phyloP scores from a whole-genome alignment of 164 flowering plant genomes.

The Piper betle region DNA sequence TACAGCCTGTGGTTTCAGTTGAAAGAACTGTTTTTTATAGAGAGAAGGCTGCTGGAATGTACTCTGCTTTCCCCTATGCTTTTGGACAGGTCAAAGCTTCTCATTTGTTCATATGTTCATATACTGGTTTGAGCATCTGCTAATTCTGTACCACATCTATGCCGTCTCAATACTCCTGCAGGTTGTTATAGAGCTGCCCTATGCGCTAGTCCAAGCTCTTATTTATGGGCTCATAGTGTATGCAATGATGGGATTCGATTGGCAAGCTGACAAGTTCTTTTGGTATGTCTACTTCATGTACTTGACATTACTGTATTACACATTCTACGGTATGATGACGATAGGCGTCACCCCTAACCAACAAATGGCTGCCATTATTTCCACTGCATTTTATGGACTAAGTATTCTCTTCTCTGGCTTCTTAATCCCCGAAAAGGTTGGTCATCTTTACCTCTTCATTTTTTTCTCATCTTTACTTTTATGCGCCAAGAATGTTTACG shows the following conservation, averaged over 20 bases:
- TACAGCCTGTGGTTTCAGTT: constrained; percentile 90
- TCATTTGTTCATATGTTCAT: too few species aligned
- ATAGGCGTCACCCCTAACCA: constrained; percentile 29
- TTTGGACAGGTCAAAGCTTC: constrained; percentile 61
- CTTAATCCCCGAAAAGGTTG: constrained; percentile 21
- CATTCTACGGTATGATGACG: constrained; percentile 35
- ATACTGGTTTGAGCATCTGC: background rate
- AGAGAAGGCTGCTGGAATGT: constrained; percentile 96
- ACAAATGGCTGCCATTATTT: constrained; percentile 23
- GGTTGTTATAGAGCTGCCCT: constrained; percentile 27
- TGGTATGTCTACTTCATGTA: constrained; percentile 31
- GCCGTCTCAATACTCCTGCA: constrained; percentile 5
- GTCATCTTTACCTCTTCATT: background rate
- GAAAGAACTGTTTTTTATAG: constrained; percentile 93
- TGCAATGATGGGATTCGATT: constrained; percentile 29
- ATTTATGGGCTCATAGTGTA: constrained; percentile 24
- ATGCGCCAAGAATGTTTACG: background rate
- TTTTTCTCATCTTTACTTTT: background rate
- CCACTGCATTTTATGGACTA: constrained; percentile 17
- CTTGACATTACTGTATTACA: constrained; percentile 32
- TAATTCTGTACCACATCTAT: background rate
- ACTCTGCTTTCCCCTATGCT: constrained; percentile 89
- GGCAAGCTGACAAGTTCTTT: constrained; percentile 26
- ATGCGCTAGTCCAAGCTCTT: constrained; percentile 17
- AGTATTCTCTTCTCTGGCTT: constrained; percentile 39